phyloP scores from a whole-genome alignment of 2,329 filamentous ascomycete species.

The Apiospora hydei region DNA sequence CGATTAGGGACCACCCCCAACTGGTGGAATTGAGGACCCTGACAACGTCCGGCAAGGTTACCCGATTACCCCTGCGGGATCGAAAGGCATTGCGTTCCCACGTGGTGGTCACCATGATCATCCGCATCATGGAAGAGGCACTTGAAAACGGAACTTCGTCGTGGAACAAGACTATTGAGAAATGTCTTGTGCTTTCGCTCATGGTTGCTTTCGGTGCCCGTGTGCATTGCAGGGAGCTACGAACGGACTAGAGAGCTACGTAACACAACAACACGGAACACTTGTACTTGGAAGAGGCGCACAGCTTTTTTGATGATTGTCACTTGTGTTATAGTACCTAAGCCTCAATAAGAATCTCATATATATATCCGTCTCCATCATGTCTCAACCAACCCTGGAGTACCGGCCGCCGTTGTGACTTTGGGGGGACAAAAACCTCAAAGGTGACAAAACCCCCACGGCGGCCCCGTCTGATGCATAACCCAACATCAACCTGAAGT shows the following conservation, averaged over 20 bases:
- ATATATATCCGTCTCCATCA: no score
- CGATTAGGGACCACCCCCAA: background rate
- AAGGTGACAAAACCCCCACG: constrained; percentile 7
- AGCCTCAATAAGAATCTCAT: background rate
- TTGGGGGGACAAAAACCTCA: background rate
- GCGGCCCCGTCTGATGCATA: background rate
- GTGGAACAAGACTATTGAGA: no score
- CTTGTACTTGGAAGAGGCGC: background rate
- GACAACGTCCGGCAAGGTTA: no score
- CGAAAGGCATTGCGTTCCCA: no score
- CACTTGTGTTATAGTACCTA: background rate
- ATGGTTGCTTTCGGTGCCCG: no score
- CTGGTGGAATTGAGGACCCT: background rate
- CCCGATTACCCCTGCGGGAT: no score
- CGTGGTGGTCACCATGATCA: no score
- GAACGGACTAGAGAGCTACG: background rate
- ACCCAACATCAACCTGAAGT: background rate
- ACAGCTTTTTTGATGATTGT: background rate
- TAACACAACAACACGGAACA: background rate
- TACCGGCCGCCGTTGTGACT: background rate
- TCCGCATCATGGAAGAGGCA: no score
- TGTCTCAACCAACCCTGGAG: background rate
- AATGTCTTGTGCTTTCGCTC: no score
- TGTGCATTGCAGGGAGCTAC: background rate
- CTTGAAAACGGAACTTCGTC: no score